Evolutionary conservation across 164 flowering plant genomes (phyloP).

Genomic region (Malania oleifera): DNA sequence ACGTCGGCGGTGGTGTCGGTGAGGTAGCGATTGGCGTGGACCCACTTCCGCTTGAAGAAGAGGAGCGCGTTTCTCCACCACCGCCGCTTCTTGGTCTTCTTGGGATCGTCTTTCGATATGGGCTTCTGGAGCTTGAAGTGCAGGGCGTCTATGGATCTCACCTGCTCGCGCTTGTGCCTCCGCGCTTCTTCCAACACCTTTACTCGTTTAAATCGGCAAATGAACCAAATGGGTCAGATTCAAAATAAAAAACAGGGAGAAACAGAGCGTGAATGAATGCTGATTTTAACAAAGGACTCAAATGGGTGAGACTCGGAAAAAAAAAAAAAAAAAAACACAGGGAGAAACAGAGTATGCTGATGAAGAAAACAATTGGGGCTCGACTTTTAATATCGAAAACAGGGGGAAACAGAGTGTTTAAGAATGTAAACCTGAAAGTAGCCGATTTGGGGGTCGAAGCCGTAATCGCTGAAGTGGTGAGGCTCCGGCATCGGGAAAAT

Average conservation of each 20-base stretch:
- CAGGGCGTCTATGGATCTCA: slow-evolving; percentile 50
- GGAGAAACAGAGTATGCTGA: slow-evolving; percentile 1
- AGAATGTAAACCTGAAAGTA: slow-evolving; percentile 59
- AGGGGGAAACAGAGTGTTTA: neutral
- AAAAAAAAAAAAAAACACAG: neutral
- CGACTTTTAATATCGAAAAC: no score
- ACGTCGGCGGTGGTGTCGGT: neutral
- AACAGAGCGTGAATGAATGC: no score
- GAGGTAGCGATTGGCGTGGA: neutral
- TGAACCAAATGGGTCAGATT: neutral
- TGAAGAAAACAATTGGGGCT: no score
- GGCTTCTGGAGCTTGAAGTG: slow-evolving; percentile 87
- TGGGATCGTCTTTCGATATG: slow-evolving; percentile 46
- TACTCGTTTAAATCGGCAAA: neutral
- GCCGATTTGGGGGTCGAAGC: slow-evolving; percentile 83
- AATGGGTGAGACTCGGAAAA: neutral
- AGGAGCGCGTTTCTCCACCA: slow-evolving; percentile 78
- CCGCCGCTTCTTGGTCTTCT: slow-evolving; percentile 40
- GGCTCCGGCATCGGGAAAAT: slow-evolving; percentile 63
- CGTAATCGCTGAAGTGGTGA: slow-evolving; percentile 87
- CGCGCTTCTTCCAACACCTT: slow-evolving; percentile 79
- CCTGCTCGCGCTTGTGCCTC: slow-evolving; percentile 43
- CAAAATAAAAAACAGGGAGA: neutral
- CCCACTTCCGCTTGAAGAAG: slow-evolving; percentile 59
- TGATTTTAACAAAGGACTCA: no score